Conservation (phyloP, 768 basidiomycete genomes). For the Podaxis rugospora region DNA sequence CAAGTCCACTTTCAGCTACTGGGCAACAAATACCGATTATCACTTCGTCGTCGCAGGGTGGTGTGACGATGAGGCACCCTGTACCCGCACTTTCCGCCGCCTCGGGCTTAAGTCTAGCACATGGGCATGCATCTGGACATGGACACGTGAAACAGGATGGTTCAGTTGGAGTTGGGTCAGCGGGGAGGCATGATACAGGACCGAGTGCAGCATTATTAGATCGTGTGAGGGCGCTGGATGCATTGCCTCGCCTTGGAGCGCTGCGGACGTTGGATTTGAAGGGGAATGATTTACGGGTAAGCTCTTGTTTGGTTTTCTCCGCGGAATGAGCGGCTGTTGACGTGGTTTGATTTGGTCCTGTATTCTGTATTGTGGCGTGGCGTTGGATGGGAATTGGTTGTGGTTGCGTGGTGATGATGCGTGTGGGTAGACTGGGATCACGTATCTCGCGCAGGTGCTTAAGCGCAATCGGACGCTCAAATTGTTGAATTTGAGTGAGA, state of each 20-base stretch:
- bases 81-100: conserved; percentile 14
- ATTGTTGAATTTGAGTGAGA: conserved; percentile 91
- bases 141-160: conserved; percentile 18
- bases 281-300: conserved; percentile 87
- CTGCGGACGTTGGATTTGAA: conserved; percentile 87
- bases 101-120: conserved; percentile 6
- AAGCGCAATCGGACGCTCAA: conserved; percentile 95
- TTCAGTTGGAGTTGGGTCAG: not conserved
- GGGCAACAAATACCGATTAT: conserved; percentile 60
- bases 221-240: conserved; percentile 87
- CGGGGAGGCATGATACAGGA: conserved; percentile 30
- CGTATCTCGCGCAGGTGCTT: conserved; percentile 90
- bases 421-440: conserved; percentile 62
- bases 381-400: too few relatives aligned
- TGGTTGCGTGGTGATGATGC: too few relatives aligned
- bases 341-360: not conserved
- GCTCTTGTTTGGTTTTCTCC: conserved; percentile 24
- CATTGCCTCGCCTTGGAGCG: conserved; percentile 78
- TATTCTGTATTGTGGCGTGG: too few relatives aligned
- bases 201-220: conserved; percentile 79
- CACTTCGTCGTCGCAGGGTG: conserved; percentile 55
- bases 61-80: conserved; percentile 43
- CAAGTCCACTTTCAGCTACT: conserved; percentile 38
- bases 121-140: not conserved
- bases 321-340: conserved; percentile 4